These are phyloP conservation scores for Fusarium chlamydosporum DNA, from an alignment of 2,329 filamentous ascomycete species.

Conservation along the genomic window DNA sequence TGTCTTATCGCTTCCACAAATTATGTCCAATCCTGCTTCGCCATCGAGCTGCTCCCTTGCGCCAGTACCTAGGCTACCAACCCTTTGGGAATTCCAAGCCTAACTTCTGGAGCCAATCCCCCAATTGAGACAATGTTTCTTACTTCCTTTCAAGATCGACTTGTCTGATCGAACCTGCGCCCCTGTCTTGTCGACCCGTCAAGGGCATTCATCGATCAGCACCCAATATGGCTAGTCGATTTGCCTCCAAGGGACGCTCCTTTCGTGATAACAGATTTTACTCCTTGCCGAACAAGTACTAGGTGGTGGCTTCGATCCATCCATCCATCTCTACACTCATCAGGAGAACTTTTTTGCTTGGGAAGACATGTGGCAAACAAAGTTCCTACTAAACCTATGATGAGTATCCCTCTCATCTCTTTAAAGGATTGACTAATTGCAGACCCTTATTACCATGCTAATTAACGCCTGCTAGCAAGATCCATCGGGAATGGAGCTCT, in stretches of 20 bases:
- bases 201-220: slow-evolving; percentile 13
- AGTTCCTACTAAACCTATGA: slow-evolving; percentile 5
- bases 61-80: slow-evolving; percentile 1
- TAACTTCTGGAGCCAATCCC: slow-evolving; percentile 1
- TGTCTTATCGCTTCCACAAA: background rate
- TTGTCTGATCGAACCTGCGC: slow-evolving; percentile 6
- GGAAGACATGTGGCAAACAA: slow-evolving; percentile 20
- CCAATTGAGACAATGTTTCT: slow-evolving; percentile 13
- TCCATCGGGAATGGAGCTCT: slow-evolving; percentile 18
- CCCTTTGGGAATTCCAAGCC: slow-evolving; percentile 21
- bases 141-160: slow-evolving; percentile 15
- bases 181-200: slow-evolving; percentile 31
- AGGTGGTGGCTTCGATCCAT: slow-evolving; percentile 10
- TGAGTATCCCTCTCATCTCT: slow-evolving; percentile 1
- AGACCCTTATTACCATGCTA: slow-evolving; percentile 6
- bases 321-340: slow-evolving; percentile 25
- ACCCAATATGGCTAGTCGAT: slow-evolving; percentile 33
- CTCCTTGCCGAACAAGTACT: slow-evolving; percentile 27
- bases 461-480: slow-evolving; percentile 16
- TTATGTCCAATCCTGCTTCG: background rate
- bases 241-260: background rate
- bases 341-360: slow-evolving; percentile 17
- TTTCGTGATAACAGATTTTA: slow-evolving; percentile 5
- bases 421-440: slow-evolving; percentile 4
- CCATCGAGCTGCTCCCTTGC: slow-evolving; percentile 13